Evolutionary conservation across 257 asterid species (phyloP).

Genomic region (Forsythia suspensa): DNA sequence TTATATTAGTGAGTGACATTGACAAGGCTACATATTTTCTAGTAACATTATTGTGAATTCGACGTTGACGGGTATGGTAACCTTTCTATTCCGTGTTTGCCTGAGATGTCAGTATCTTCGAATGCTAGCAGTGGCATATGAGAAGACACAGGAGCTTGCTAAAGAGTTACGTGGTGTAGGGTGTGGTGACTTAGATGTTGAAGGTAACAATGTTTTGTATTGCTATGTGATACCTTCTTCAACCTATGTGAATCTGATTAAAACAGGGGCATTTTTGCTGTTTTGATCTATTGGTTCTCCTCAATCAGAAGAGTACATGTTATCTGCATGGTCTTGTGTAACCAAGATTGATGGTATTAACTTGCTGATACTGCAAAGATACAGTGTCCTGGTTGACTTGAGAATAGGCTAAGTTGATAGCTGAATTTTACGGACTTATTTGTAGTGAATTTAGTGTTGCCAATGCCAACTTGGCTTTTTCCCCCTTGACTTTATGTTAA

Average conservation of each 20-base stretch:
- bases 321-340: constrained; percentile 10
- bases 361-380: neutral
- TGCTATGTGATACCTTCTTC: neutral
- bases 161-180: constrained; percentile 84
- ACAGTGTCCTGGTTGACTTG: neutral
- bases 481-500: neutral
- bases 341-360: constrained; percentile 7
- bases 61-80: constrained; percentile 23
- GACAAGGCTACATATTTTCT: neutral
- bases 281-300: neutral
- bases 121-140: constrained; percentile 95
- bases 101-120: constrained; percentile 69
- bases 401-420: neutral
- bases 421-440: neutral
- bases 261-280: neutral
- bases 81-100: constrained; percentile 24
- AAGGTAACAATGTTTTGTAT: constrained; percentile 53
- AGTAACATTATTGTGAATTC: constrained; percentile 9
- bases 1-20: constrained; percentile 72
- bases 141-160: constrained; percentile 94
- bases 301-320: constrained; percentile 2
- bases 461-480: neutral
- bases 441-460: neutral
- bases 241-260: neutral
- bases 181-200: constrained; percentile 95